Conservation (phyloP, 768 basidiomycete species). For the Solioccasus polychromus region DNA sequence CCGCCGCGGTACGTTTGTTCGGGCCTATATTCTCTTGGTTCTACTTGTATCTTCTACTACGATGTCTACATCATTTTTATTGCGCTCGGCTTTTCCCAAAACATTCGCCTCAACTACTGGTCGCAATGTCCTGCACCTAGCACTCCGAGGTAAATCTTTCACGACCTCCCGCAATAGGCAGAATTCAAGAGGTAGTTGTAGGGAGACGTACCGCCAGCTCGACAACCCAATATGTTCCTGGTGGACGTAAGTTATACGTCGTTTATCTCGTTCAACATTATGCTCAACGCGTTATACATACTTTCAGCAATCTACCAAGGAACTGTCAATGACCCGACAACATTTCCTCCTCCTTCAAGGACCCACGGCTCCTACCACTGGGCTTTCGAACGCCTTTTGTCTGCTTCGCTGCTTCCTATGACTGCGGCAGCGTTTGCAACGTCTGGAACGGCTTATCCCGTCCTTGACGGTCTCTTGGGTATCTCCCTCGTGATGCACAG, state of each 20-base stretch:
- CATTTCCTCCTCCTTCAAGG: constrained; percentile 79
- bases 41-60: constrained; percentile 9
- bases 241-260: constrained; percentile 55
- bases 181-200: constrained; percentile 13
- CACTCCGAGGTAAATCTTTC: constrained; percentile 37
- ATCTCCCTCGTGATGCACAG: constrained; percentile 89
- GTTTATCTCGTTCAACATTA: not conserved
- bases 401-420: constrained; percentile 83
- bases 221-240: constrained; percentile 53
- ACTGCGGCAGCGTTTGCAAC: constrained; percentile 85
- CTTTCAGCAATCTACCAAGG: constrained; percentile 78
- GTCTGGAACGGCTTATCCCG: constrained; percentile 70
- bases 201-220: constrained; percentile 40
- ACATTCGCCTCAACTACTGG: constrained; percentile 37
- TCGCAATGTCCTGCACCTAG: constrained; percentile 39
- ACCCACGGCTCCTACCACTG: constrained; percentile 88
- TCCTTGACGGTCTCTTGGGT: constrained; percentile 87
- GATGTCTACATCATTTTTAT: constrained; percentile 51
- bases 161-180: not conserved
- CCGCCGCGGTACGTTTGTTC: not conserved
- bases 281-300: not conserved
- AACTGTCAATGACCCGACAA: constrained; percentile 92
- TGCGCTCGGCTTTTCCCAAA: constrained; percentile 48
- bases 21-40: not conserved
- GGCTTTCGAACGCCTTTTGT: constrained; percentile 91